Percentiles rank a stretch among this genome's conserved stretches.
These are phyloP conservation scores for Puccinellia tenuiflora DNA, from an alignment of 176 grass and related monocot species.

Conservation along the genomic window DNA sequence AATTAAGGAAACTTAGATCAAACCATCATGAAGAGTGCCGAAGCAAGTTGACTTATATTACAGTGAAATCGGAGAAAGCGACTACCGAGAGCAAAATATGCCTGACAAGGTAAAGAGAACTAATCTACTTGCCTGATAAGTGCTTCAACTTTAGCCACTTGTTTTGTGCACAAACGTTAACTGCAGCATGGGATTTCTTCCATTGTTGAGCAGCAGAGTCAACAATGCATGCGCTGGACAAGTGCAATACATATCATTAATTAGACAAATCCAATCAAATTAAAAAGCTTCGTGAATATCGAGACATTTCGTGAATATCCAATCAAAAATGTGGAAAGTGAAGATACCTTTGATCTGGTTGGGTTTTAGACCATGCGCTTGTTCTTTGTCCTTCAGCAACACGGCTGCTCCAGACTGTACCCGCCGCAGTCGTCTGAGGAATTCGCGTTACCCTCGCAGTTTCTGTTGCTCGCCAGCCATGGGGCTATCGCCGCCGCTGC, in stretches of 20 bases:
- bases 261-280: not conserved
- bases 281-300: not conserved
- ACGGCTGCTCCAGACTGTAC: no score
- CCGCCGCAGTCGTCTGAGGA: no score
- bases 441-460: no score
- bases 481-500: no score
- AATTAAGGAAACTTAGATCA: not conserved
- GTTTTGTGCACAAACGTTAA: conserved; percentile 56
- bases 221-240: conserved; percentile 50
- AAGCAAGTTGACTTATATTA: not conserved
- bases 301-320: conserved; percentile 27
- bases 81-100: not conserved
- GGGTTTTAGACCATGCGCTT: no score
- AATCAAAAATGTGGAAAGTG: no score
- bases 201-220: conserved; percentile 67
- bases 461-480: no score
- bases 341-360: no score
- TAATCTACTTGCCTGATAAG: conserved; percentile 56
- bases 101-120: not conserved
- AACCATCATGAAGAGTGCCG: not conserved
- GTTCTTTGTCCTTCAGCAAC: no score
- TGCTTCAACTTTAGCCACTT: conserved; percentile 70
- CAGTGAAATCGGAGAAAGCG: not conserved
- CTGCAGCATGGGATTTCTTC: conserved; percentile 65
- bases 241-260: not conserved